These are phyloP conservation scores for Acaromyces ingoldii DNA, from an alignment of 1,284 basidiomycete genomes.

Conservation along the genomic window DNA sequence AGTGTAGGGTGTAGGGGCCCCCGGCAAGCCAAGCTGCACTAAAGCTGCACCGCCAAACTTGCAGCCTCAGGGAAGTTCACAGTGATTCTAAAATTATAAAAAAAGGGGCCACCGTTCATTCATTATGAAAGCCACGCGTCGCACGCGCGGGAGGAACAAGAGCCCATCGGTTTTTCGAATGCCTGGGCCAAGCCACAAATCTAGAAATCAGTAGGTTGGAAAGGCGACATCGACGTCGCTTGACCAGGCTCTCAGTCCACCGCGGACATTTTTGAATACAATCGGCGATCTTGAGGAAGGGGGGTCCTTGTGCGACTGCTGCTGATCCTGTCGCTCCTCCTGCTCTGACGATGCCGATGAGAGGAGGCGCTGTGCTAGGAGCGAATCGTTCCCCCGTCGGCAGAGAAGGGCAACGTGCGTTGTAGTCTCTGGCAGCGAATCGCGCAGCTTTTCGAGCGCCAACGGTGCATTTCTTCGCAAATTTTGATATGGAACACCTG, in stretches of 20 bases:
- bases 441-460: slow-evolving; percentile 57
- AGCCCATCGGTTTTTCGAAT: too few relatives aligned
- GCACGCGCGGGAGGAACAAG: too few relatives aligned
- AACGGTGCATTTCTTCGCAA: slow-evolving; percentile 61
- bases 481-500: slow-evolving; percentile 66
- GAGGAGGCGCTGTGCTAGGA: slow-evolving; percentile 65
- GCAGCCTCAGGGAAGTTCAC: too few relatives aligned
- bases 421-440: neutral
- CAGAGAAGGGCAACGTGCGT: slow-evolving; percentile 65
- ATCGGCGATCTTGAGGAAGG: neutral
- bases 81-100: too few relatives aligned
- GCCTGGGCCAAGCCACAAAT: too few relatives aligned
- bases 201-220: slow-evolving; percentile 36
- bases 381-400: slow-evolving; percentile 86
- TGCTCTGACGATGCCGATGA: slow-evolving; percentile 22
- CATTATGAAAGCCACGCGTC: too few relatives aligned
- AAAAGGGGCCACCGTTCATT: too few relatives aligned
- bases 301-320: neutral
- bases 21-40: too few relatives aligned
- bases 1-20: too few relatives aligned
- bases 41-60: too few relatives aligned
- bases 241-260: slow-evolving; percentile 31
- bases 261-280: slow-evolving; percentile 23
- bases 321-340: too few relatives aligned
- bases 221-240: slow-evolving; percentile 22